Conservation (phyloP, 1,139 yeast genomes). For the Geotrichum phurueaensis region DNA sequence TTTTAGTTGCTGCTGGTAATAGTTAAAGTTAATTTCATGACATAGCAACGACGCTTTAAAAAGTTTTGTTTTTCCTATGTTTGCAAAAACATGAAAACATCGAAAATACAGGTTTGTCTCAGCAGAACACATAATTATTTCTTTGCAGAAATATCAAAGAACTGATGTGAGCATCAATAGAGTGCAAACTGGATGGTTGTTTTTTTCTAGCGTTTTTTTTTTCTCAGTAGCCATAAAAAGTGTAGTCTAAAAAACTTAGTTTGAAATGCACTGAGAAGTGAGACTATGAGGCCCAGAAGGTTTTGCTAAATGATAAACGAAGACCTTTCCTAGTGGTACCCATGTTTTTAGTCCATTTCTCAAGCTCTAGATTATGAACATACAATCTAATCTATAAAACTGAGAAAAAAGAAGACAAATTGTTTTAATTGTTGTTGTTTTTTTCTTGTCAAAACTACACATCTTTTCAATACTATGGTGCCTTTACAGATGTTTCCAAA, state of each 20-base stretch:
- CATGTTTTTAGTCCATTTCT: not conserved
- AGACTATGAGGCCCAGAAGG: not conserved
- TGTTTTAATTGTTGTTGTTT: not conserved
- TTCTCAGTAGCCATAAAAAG: not conserved
- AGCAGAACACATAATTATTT: too few species aligned
- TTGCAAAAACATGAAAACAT: too few species aligned
- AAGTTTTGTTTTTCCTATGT: too few species aligned
- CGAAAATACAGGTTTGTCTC: too few species aligned
- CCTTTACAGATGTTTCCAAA: slow-evolving; percentile 4
- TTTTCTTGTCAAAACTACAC: not conserved
- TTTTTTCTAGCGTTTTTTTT: not conserved
- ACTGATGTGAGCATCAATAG: too few species aligned
- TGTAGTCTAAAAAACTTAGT: too few species aligned
- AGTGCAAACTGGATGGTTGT: not conserved
- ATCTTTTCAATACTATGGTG: not conserved
- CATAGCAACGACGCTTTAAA: too few species aligned
- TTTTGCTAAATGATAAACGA: not conserved
- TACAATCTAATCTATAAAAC: not conserved
- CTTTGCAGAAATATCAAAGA: too few species aligned
- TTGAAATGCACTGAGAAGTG: not conserved
- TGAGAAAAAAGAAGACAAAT: too few species aligned
- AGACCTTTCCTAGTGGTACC: not conserved
- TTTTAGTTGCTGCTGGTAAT: too few species aligned
- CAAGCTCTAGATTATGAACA: not conserved
- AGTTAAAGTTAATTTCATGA: too few species aligned